Conservation (phyloP, 116 monocot species). For the Trichopus zeylanicus region DNA sequence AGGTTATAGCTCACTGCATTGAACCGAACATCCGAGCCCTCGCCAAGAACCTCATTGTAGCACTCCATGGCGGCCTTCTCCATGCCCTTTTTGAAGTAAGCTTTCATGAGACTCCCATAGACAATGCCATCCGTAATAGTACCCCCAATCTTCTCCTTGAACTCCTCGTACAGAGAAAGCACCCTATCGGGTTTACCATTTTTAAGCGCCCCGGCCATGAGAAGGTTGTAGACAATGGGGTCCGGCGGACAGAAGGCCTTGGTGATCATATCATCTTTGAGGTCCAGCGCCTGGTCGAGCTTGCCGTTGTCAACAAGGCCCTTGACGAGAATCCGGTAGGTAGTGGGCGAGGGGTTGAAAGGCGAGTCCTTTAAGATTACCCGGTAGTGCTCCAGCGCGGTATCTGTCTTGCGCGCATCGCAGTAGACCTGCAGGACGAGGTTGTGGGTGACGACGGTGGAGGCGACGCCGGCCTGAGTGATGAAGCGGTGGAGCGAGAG, state of each 20-base stretch:
- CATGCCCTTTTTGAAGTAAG: constrained; percentile 73
- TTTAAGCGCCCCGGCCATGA: constrained; percentile 74
- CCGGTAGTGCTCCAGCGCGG: constrained; percentile 84
- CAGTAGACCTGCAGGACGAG: constrained; percentile 85
- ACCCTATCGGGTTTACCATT: constrained; percentile 39
- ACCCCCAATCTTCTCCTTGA: constrained; percentile 71
- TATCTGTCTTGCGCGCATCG: constrained; percentile 80
- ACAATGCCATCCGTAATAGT: constrained; percentile 50
- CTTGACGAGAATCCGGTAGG: constrained; percentile 77
- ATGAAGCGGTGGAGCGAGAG: constrained; percentile 88
- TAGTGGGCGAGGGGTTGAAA: constrained; percentile 68
- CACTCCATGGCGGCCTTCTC: constrained; percentile 63
- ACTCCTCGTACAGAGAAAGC: constrained; percentile 50
- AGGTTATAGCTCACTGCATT: constrained; percentile 68
- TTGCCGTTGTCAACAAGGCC: constrained; percentile 63
- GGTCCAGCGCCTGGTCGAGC: constrained; percentile 57
- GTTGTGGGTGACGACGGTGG: constrained; percentile 77
- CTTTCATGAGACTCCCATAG: constrained; percentile 92
- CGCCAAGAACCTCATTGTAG: constrained; percentile 42
- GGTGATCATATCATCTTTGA: constrained; percentile 85
- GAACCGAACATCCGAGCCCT: constrained; percentile 59
- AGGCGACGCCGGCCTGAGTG: constrained; percentile 82
- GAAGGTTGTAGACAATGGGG: constrained; percentile 54
- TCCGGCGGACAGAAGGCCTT: constrained; percentile 51
- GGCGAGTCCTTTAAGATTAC: constrained; percentile 55